Evolutionary conservation across 768 basidiomycete species (phyloP).

Genomic region (Russula foetens): DNA sequence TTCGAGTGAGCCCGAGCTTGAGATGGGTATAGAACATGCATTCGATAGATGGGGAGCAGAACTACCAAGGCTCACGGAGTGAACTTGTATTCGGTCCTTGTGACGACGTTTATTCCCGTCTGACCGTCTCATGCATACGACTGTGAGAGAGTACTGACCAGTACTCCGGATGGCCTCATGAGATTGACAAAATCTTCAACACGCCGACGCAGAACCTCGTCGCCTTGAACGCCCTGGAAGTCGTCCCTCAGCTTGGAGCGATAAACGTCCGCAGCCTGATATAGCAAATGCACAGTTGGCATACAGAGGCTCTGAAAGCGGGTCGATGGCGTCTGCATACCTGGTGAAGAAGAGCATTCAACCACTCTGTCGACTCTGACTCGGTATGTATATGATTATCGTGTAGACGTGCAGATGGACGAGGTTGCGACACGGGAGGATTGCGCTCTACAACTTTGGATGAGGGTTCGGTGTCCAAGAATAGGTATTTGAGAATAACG

Average conservation of each 20-base stretch:
- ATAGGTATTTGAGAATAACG: constrained; percentile 88
- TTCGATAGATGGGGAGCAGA: constrained; percentile 73
- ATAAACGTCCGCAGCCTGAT: constrained; percentile 58
- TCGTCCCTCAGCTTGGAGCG: constrained; percentile 69
- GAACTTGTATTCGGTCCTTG: constrained; percentile 81
- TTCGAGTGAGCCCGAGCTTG: constrained; percentile 20
- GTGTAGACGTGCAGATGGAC: background rate
- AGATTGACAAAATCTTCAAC: constrained; percentile 79
- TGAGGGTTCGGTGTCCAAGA: constrained; percentile 69
- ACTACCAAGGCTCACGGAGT: constrained; percentile 73
- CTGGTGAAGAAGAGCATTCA: constrained; percentile 80
- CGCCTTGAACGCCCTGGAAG: constrained; percentile 61
- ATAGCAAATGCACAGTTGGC: background rate
- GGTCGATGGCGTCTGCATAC: constrained; percentile 33
- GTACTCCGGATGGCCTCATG: constrained; percentile 58
- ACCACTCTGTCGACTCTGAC: constrained; percentile 83
- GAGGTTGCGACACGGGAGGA: background rate
- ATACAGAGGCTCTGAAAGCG: background rate
- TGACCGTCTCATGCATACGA: background rate
- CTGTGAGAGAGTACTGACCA: constrained; percentile 38
- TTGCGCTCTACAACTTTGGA: constrained; percentile 33
- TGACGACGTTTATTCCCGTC: constrained; percentile 1
- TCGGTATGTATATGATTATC: constrained; percentile 23
- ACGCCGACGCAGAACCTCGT: constrained; percentile 71
- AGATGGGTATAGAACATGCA: constrained; percentile 45